Evolutionary conservation across 176 grass and related monocot species (phyloP).

Genomic region (Avena atlantica): DNA sequence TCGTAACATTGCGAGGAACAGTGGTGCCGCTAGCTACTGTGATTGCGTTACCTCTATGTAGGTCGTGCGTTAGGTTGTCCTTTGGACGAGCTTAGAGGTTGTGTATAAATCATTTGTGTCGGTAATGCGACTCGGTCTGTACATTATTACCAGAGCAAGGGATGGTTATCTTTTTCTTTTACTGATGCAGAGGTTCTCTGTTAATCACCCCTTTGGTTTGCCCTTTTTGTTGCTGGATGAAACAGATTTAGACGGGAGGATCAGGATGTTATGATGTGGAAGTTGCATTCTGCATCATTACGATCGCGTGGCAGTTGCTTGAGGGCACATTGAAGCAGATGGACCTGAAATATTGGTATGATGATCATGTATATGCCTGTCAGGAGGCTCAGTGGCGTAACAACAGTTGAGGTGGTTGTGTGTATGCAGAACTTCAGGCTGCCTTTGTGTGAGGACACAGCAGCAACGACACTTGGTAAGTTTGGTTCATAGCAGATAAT

Average conservation of each 20-base stretch:
- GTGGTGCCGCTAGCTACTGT: neutral
- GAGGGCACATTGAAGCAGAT: slow-evolving; percentile 49
- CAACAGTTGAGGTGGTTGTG: slow-evolving; percentile 29
- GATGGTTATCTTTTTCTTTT: neutral
- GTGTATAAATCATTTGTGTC: slow-evolving; percentile 56
- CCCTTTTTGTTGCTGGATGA: neutral
- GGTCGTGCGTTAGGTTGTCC: slow-evolving; percentile 33
- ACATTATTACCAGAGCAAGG: slow-evolving; percentile 23
- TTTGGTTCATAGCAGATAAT: too few species aligned
- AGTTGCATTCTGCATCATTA: slow-evolving; percentile 17
- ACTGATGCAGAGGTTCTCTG: slow-evolving; percentile 36
- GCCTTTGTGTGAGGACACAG: slow-evolving; percentile 7
- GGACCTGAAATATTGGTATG: slow-evolving; percentile 36
- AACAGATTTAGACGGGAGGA: slow-evolving; percentile 4
- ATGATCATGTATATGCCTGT: slow-evolving; percentile 21
- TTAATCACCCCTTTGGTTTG: neutral
- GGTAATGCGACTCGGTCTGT: slow-evolving; percentile 52
- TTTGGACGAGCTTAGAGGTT: slow-evolving; percentile 11
- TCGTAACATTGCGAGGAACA: slow-evolving; percentile 48
- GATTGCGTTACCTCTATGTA: slow-evolving; percentile 40
- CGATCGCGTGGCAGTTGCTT: slow-evolving; percentile 38
- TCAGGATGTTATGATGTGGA: slow-evolving; percentile 9
- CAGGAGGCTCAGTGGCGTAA: slow-evolving; percentile 24
- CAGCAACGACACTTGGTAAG: neutral
- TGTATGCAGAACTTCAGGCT: neutral